Base-by-base conservation (phyloP, 306 rosid species). In the Vicia sativa region DNA sequence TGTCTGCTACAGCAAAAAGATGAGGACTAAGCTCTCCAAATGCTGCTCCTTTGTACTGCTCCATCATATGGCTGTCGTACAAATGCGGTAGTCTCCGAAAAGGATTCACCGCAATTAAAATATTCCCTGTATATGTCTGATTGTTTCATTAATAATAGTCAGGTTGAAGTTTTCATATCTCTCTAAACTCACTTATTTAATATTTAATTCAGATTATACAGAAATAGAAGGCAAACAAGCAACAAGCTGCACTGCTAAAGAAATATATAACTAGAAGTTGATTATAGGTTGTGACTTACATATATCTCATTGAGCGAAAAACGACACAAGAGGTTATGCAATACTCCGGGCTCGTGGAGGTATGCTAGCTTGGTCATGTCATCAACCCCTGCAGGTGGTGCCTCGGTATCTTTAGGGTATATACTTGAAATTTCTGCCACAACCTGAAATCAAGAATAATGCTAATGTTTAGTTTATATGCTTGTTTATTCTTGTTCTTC, bases 11-110 rank as follows among this genome's bases (percentile, higher is more conserved):
- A 13, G 96, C 96, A 53, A 90, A 90, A 82, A 90, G 95, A 45
- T 90, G 96, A n/a, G 96, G 96, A 66, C 91, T 90, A 6, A 90
- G 85, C 88, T 90, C 96, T 70, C 96, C 96, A 63, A 90, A 87
- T 44, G 91, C 77, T 29, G 96, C 95, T 70, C 95, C 96, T 76
- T 87, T 90, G 66, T 90, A 90, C 77, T 90, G 96, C 79, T 83
- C 79, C 96, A 90, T 90, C 96, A 90, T 90, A 78, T 87, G 95
- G 45, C 75, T 66, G 39, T 87, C 96, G 71, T 90, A 90, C 78
- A 90, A 80, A 70, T 90, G 96, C 34, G 96, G 95, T 54, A 90
- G 75, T 62, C 96, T 80, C 77, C 87, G 87, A 68, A 90, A 90
- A 42, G 96, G 96, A 65, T 90, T 90, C 69, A 90, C 96, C 9